Evolutionary conservation across 1,284 basidiomycete genomes (phyloP).

Genomic region (Apiotrichum montevideense): DNA sequence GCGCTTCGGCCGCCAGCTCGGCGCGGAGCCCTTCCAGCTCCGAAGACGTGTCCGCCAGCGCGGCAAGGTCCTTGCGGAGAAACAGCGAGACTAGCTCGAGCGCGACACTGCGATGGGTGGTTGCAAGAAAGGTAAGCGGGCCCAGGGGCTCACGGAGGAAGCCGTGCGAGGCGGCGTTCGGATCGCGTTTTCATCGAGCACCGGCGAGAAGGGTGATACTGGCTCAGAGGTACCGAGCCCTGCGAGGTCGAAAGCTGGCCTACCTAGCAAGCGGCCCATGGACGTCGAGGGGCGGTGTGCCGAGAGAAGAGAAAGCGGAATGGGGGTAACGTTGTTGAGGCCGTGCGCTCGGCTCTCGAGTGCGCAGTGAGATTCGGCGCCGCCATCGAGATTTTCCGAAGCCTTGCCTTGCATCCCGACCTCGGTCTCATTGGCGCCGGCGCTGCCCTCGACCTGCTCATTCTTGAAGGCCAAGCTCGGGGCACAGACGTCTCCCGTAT

Average conservation of each 20-base stretch:
- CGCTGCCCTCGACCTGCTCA: not conserved
- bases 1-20: not conserved
- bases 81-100: not conserved
- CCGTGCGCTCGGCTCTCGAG: too few relatives aligned
- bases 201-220: not conserved
- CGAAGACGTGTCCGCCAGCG: not conserved
- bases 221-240: not conserved
- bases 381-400: too few relatives aligned
- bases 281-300: not conserved
- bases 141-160: not conserved
- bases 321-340: not conserved
- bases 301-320: not conserved
- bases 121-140: not conserved
- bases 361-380: too few relatives aligned
- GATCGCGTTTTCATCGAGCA: not conserved
- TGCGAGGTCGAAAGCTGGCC: not conserved
- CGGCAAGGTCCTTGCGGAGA: not conserved
- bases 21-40: conserved; percentile 8
- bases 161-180: not conserved
- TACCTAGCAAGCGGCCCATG: not conserved
- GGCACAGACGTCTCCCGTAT: not conserved
- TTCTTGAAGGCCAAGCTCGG: not conserved
- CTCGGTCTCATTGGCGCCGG: too few relatives aligned
- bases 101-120: not conserved
- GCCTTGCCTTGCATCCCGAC: too few relatives aligned